Conservation (phyloP, 768 basidiomycete genomes). For the Strobilomyces echinocephalus region DNA sequence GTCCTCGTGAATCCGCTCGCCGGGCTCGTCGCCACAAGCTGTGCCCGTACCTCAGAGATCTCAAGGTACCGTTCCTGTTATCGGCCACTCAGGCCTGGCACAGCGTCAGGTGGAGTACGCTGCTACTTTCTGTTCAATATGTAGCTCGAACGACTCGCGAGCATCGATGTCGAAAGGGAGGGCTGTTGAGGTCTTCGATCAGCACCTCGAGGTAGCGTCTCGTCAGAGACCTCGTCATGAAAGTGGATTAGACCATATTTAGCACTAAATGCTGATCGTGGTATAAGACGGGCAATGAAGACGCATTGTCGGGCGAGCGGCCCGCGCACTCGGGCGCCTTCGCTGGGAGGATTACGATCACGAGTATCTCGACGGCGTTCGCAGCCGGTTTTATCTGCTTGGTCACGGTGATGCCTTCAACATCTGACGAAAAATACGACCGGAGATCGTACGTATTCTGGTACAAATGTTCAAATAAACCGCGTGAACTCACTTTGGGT, state of each 20-base stretch:
- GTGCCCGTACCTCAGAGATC: too few relatives aligned
- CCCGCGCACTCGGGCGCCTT: constrained; percentile 45
- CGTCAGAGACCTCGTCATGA: background rate
- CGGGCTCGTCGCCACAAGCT: too few relatives aligned
- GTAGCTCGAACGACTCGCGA: constrained; percentile 58
- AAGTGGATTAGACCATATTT: constrained; percentile 34
- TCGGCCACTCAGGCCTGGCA: too few relatives aligned
- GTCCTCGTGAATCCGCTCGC: too few relatives aligned
- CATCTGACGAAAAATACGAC: constrained; percentile 43
- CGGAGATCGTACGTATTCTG: constrained; percentile 31
- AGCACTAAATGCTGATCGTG: constrained; percentile 55
- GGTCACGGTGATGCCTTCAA: constrained; percentile 56
- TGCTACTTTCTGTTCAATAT: constrained; percentile 47
- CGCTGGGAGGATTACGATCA: constrained; percentile 65
- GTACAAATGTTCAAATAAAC: too few relatives aligned
- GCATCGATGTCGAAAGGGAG: constrained; percentile 54
- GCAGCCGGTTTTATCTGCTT: too few relatives aligned
- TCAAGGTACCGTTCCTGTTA: too few relatives aligned
- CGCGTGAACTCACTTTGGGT: background rate
- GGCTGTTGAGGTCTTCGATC: constrained; percentile 60
- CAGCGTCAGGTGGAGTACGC: too few relatives aligned
- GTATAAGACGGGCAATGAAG: constrained; percentile 59
- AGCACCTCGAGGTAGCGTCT: constrained; percentile 46
- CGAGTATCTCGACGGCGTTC: too few relatives aligned
- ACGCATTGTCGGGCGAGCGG: constrained; percentile 50